phyloP scores from a whole-genome alignment of 306 rosid species.

The Vicia sativa region DNA sequence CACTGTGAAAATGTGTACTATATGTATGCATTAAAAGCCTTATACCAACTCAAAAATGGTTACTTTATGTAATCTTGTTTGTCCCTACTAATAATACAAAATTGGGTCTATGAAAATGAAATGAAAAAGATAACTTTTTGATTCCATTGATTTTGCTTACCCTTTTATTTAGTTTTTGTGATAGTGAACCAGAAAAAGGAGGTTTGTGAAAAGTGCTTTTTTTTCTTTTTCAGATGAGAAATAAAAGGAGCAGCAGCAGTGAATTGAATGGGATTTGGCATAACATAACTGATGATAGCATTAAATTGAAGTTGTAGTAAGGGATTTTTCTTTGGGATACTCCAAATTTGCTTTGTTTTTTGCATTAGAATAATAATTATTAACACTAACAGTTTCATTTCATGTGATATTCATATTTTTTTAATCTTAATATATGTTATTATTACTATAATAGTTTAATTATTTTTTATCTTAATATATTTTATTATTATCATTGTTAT shows the following conservation, averaged over 20 bases:
- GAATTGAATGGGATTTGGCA: conserved; percentile 35
- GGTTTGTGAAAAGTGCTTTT: conserved; percentile 34
- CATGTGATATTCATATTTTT: conserved; percentile 22
- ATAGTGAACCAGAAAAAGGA: conserved; percentile 44
- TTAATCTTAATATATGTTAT: conserved; percentile 7
- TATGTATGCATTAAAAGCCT: conserved; percentile 40
- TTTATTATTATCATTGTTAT: neutral
- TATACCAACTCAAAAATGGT: conserved; percentile 44
- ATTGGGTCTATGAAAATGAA: conserved; percentile 41
- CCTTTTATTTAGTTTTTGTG: conserved; percentile 33
- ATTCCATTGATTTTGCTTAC: conserved; percentile 44
- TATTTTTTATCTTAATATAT: neutral
- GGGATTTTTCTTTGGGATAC: conserved; percentile 38
- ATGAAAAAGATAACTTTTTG: conserved; percentile 39
- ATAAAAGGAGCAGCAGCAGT: conserved; percentile 41
- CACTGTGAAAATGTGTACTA: conserved; percentile 32
- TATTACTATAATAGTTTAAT: neutral
- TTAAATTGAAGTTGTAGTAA: conserved; percentile 24
- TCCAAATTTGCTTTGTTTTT: neutral
- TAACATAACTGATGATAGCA: conserved; percentile 30
- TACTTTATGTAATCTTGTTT: conserved; percentile 51
- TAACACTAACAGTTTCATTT: neutral
- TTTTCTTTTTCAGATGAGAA: conserved; percentile 9
- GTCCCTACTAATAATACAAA: conserved; percentile 50
- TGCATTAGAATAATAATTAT: neutral